Base-by-base conservation (phyloP, 2,329 filamentous ascomycete genomes). In the Fusarium begoniae region DNA sequence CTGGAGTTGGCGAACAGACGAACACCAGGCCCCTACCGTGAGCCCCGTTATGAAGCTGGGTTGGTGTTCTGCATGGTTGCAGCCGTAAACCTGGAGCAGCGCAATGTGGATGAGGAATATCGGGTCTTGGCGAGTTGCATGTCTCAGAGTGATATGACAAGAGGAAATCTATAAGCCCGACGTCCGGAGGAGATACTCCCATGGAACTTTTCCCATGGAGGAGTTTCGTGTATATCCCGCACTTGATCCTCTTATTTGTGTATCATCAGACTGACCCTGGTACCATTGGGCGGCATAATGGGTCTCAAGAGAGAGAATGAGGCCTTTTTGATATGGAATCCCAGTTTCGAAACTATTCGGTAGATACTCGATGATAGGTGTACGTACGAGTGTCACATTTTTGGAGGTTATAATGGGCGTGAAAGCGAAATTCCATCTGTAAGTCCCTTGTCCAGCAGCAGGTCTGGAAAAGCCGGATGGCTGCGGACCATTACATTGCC, bases 111-210 rank as follows among this genome's bases (percentile, higher is more conserved):
- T 65, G 55, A 30, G 66, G 62, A 74, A 73, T 75, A 74, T 61
- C 69, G 69, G 69, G 61, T 63, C 66, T 51, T 65, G 66, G 72
- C 53, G 40, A 66, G 67, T 57, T 65, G 44, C n/a, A 66, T 67
- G 73, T 67, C 72, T 75, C 65, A 53, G 58, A 55, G 59, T 66
- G 63, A 76, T 62, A 76, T 75, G 74, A 72, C 63, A 60, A 69
- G 43, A 51, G 64, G 47, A 54, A 48, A 44, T 28, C 28, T 38
- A 59, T 37, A 56, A 55, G 44, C 28, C 55, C 48, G 30, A 24
- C 40, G 43, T 44, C 40, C 65, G 65, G 70, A 73, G 40, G 38
- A 63, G 55, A 58, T 65, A 38, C 58, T 69, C 64, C 59, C 35
- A 62, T 32, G 40, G 32, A 38, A 26, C 26, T 26, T 26, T 26